These are phyloP conservation scores for Globisporangium mamillatum DNA, from an alignment of 352 stramenopile genomes.

Conservation along the genomic window DNA sequence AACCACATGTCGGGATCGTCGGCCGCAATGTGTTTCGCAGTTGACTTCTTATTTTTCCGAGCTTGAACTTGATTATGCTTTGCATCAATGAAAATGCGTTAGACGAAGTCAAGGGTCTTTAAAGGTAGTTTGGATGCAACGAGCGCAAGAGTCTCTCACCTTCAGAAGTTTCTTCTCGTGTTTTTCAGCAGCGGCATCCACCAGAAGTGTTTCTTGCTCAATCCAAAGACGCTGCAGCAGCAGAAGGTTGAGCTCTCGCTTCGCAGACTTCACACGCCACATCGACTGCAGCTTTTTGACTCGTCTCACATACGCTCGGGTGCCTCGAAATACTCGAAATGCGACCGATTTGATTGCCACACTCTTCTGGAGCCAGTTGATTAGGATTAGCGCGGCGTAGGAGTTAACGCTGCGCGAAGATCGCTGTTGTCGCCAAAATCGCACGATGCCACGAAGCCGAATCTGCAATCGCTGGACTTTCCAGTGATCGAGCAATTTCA, in stretches of 20 bases:
- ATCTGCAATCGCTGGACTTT: slow-evolving; percentile 30
- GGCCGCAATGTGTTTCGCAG: slow-evolving; percentile 5
- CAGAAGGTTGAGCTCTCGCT: slow-evolving; percentile 32
- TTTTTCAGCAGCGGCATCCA: slow-evolving; percentile 47
- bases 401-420: slow-evolving; percentile 29
- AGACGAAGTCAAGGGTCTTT: not conserved
- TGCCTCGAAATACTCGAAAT: slow-evolving; percentile 53
- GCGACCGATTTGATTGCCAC: slow-evolving; percentile 49
- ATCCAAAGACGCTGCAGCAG: slow-evolving; percentile 49
- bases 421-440: slow-evolving; percentile 45
- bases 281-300: slow-evolving; percentile 53
- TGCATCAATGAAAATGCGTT: not conserved
- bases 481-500: slow-evolving; percentile 36
- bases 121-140: not conserved
- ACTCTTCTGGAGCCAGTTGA: slow-evolving; percentile 65
- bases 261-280: slow-evolving; percentile 46
- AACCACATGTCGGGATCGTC: slow-evolving; percentile 37
- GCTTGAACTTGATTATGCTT: slow-evolving; percentile 11
- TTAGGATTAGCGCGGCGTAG: slow-evolving; percentile 35
- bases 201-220: slow-evolving; percentile 41
- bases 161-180: slow-evolving; percentile 34
- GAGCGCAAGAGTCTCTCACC: slow-evolving; percentile 17
- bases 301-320: slow-evolving; percentile 46
- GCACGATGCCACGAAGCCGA: slow-evolving; percentile 36
- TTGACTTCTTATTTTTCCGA: slow-evolving; percentile 19